Evolutionary conservation across 805 yeast genomes (phyloP), one percentile per base, ranked within the genome.

Genomic region (Zygosaccharomyces siamensis): DNA sequence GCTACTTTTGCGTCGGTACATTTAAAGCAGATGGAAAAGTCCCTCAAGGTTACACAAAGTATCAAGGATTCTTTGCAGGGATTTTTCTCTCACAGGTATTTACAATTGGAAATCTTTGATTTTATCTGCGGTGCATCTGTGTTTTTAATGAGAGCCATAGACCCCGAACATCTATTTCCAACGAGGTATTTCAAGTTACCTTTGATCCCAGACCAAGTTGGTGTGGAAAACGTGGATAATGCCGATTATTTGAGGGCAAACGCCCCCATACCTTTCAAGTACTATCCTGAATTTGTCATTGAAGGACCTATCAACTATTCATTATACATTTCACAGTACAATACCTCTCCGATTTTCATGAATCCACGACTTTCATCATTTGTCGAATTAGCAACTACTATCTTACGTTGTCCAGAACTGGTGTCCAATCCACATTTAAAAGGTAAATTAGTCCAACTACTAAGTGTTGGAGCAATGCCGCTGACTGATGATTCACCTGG

Each of bases 381-480:
- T 54, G 79, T 87, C 39, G 89, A 87, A 54, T 83, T 89, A 64
- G 74, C 84, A 0, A 82, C 89, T 14, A 76, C 83, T 1, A 75
- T 90, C 49, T 70, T 93, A 61, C 80, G 97, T 64, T 86, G 93
- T 62, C 90, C 93, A 1, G 93, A 86, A 63, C 63, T 86, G 32
- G 75, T 93, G 44, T 87, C 93, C 46, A 93, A 93, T 61, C 99
- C 99, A 0, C 97, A 93, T 71, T 75, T 93, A 71, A 92, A 93
- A 60, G 83, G 95, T 16, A 80, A 84, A 59, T 70, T 93, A 45
- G 85, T 88, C 18, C 96, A 92, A 63, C 75, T 88, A 23, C 71
- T 93, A 46, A 89, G 84, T 57, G 72, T 76, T 53, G 98, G 98
- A 0, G 72, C 87, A 0, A 70, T 79, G 55, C 84, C 84, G 8